Conservation (phyloP, 371 early-diverging fungal species). For the Choanephora cucurbitarum region DNA sequence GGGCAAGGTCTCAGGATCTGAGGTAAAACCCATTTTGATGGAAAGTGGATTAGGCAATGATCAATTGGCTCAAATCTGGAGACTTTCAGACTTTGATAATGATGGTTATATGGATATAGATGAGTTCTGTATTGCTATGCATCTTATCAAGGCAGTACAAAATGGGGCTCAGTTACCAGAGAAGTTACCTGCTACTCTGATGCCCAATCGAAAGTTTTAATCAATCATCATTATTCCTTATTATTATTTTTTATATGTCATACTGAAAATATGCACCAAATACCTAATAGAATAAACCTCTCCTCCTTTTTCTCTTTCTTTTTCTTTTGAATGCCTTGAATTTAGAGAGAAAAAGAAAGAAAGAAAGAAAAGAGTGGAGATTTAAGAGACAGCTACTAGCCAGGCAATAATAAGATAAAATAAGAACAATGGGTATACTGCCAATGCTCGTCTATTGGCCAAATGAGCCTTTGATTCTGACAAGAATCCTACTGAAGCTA, state of each 20-base stretch:
- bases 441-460: conserved; percentile 79
- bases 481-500: conserved; percentile 88
- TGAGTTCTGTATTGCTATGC: conserved; percentile 74
- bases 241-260: no score
- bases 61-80: conserved; percentile 68
- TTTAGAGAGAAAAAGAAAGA: no score
- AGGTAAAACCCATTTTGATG: conserved; percentile 60
- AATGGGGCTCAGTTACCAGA: conserved; percentile 59
- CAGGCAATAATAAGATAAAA: conserved; percentile 93
- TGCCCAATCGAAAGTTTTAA: conserved; percentile 50
- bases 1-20: conserved; percentile 62
- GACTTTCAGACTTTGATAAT: conserved; percentile 66
- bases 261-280: no score
- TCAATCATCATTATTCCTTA: neutral
- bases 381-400: conserved; percentile 78
- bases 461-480: conserved; percentile 70
- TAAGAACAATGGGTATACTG: conserved; percentile 89
- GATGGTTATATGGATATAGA: conserved; percentile 74
- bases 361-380: no score
- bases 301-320: no score
- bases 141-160: conserved; percentile 55
- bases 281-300: no score
- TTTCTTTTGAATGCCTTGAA: no score
- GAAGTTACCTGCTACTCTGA: conserved; percentile 50
- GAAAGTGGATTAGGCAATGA: conserved; percentile 61